These are phyloP conservation scores for Pulicaria dysenterica DNA, from an alignment of 129 eudicot species.

Conservation along the genomic window DNA sequence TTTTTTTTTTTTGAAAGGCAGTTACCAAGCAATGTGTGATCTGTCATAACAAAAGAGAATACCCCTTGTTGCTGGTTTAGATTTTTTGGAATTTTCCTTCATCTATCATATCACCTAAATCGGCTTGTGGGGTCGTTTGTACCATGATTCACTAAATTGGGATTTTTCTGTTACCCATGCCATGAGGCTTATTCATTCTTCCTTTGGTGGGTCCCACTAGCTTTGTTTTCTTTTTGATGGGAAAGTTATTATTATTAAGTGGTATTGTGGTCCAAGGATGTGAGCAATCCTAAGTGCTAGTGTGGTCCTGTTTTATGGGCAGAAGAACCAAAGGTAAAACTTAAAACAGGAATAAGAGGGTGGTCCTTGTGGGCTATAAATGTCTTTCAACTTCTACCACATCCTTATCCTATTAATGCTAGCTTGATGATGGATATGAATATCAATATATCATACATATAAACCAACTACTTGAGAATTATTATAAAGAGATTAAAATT, in stretches of 20 bases:
- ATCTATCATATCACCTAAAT: conserved; percentile 27
- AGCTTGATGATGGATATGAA: no score
- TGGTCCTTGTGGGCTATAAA: conserved; percentile 36
- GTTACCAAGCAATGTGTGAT: conserved; percentile 22
- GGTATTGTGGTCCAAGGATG: conserved; percentile 47
- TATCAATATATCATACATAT: no score
- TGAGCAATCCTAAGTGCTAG: conserved; percentile 36
- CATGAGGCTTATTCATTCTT: conserved; percentile 30
- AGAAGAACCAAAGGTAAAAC: conserved; percentile 29
- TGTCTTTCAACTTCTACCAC: background rate
- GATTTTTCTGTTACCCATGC: conserved; percentile 27
- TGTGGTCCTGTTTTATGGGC: conserved; percentile 43
- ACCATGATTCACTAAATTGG: conserved; percentile 35
- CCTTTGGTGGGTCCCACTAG: conserved; percentile 39
- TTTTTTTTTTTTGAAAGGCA: background rate
- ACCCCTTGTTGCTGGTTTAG: conserved; percentile 26
- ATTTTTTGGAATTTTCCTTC: conserved; percentile 10
- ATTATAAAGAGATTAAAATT: no score
- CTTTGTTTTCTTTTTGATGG: conserved; percentile 35
- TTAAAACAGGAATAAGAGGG: background rate
- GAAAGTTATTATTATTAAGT: conserved; percentile 33
- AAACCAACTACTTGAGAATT: no score
- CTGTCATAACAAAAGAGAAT: conserved; percentile 17
- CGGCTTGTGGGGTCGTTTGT: conserved; percentile 34
- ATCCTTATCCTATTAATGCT: no score